Evolutionary conservation across 176 grass and related monocot genomes (phyloP), one percentile per base, ranked within the genome.

Genomic region (Metroxylon sagu): DNA sequence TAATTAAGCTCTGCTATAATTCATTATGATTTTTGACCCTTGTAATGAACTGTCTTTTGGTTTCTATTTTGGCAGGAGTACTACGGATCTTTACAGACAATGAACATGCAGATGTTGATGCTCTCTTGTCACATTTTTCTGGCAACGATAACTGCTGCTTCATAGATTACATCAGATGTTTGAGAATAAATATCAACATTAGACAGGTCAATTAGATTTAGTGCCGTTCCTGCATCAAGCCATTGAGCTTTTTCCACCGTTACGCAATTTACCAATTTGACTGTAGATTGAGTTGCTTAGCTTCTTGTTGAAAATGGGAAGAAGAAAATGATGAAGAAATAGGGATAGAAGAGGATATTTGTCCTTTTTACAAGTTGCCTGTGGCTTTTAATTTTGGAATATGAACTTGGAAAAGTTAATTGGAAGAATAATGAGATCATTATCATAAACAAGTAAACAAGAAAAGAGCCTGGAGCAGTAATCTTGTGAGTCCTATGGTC

Each of bases 11-110:
- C 35, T 43, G 35, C 35, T 43, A 12, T 43, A 43, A 43, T 43
- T 43, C 35, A 43, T 43, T 14, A 43, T 43, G 8, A 43, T 43
- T 43, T 43, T 43, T 43, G 2, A 43, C 35, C 12, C 35, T 12
- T 43, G 35, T 43, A 43, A 3, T 51, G 15, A 52, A 17, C 25
- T 25, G 48, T 56, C 15, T 50, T 48, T 16, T 62, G 52, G 18
- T 12, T 14, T 71, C 69, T 52, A 53, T 12, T 25, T 14, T 68
- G 27, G 8, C 50, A 87, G 88, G 77, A 14, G 83, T 87, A 3
- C 83, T 83, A 26, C 68, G 75, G 25, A 95, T 89, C 50, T 95
- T 95, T 60, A 85, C 76, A 50, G 78, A 79, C 18, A 62, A 61
- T 71, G 78, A 79, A 15, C 72, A 88, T 56, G 30, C 79, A 49